These are phyloP conservation scores for Solanum tarapatanum DNA, from an alignment of 257 asterid genomes.

Conservation along the genomic window DNA sequence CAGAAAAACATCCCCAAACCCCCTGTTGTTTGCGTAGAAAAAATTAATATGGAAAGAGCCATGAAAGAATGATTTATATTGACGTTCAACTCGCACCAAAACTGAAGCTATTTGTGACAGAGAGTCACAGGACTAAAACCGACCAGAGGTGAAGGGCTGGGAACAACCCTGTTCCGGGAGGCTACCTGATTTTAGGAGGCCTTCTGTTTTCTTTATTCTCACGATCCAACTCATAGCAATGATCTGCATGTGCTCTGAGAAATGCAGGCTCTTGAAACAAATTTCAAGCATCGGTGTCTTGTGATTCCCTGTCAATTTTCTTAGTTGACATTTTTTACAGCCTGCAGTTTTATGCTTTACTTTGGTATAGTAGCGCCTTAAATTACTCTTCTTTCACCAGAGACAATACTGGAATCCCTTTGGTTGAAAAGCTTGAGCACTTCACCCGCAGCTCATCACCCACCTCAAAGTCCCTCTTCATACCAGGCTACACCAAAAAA, in stretches of 20 bases:
- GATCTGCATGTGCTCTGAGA: not conserved
- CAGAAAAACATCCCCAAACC: not conserved
- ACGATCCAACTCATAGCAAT: not conserved
- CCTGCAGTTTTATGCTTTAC: not conserved
- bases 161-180: not conserved
- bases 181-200: not conserved
- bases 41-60: not conserved
- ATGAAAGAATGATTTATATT: not conserved
- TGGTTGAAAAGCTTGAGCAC: constrained; percentile 72
- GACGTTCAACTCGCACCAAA: not conserved
- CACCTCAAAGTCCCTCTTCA: constrained; percentile 33
- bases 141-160: not conserved
- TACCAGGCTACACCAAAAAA: constrained; percentile 33
- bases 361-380: not conserved
- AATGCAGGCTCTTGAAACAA: not conserved
- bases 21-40: not conserved
- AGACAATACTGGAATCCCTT: constrained; percentile 81
- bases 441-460: constrained; percentile 64
- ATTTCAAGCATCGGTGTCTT: not conserved
- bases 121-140: not conserved
- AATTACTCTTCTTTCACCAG: constrained; percentile 25
- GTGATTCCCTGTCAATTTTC: not conserved
- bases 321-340: not conserved
- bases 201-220: not conserved
- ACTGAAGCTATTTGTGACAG: not conserved